Evolutionary conservation across 2,329 filamentous ascomycete species (phyloP), one percentile per base, ranked within the genome.

Genomic region (Fusarium neocosmosporiellum): DNA sequence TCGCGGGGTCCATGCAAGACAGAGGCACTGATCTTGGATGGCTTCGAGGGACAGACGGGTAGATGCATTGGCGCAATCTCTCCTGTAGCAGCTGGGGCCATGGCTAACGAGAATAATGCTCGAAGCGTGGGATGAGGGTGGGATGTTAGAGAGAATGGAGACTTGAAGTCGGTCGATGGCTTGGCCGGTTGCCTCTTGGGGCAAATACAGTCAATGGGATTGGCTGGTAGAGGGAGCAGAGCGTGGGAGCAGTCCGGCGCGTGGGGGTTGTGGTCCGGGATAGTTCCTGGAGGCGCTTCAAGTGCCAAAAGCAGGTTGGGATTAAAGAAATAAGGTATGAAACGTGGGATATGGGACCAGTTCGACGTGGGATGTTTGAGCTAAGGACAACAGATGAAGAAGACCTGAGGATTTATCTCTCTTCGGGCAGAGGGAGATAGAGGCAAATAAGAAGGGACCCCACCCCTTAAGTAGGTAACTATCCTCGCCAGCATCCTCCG

Each of bases 121-220:
- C 66, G 86, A 71, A 91, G 91, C 2, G 84, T 93, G 31, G 91
- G 88, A 48, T 93, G 92, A 91, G 10, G 85, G 84, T 87, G 87
- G 22, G 85, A 79, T 80, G 72, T 67, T 70, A 55, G 66, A 65
- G 65, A 69, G 59, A 60, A 77, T 72, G 75, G 75, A 72, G 74
- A 71, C 71, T 73, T 70, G 71, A 66, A 59, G 69, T 77, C 59
- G 65, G 69, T 76, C 55, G 65, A 75, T 75, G 78, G 78, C 75
- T 78, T 78, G 75, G 80, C 50, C 77, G 71, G 74, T 78, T 80
- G 71, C 78, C 78, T 75, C 78, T 79, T 80, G 73, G 74, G 78
- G 78, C 67, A 66, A 65, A 61, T 54, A 60, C 66, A 67, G 46
- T 46, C 64, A 64, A 72, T 50, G 69, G 78, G 78, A 80, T 80